Evolutionary conservation across 352 stramenopile genomes (phyloP), one percentile per base, ranked within the genome.

Genomic region (Phytophthora hybrid): DNA sequence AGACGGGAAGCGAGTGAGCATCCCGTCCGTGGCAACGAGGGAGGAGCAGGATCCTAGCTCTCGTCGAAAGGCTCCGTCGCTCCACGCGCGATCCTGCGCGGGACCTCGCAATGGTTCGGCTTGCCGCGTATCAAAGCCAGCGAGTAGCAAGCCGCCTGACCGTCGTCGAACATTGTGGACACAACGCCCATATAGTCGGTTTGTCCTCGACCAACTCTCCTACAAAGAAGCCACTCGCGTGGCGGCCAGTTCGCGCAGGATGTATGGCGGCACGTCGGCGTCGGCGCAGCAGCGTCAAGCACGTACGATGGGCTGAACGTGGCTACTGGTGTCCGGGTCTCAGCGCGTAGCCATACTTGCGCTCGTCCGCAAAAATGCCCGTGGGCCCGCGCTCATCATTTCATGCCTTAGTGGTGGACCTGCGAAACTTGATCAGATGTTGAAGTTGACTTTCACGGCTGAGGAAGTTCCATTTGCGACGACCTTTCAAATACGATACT

Each of bases 181-280:
- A 71, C 69, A n/a, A 41, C 11, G 9, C 13, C 61, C 59, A 80
- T 72, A 73, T 67, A 80, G 74, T 76, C 74, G 70, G 74, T 78
- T 75, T 76, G 44, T 44, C 62, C 19, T 64, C 65, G 49, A 55
- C 23, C 37, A 31, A 56, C 44, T 68, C 32, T 59, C 11, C 63
- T 66, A 51, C 49, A 4, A 55, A 69, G 37, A 44, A 75, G 23
- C 60, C 49, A 72, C 44, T 63, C 34, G 49, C 64, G 59, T 69
- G 46, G 58, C 6, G 58, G 59, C 34, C 37, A 61, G 34, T 47
- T 69, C 32, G 56, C 37, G 46, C 61, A 39, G 69, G 59, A 77
- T 75, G 23, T 77, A 80, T 77, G 73, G 73, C 49, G 56, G 19
- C 51, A 51, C 34, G 34, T 41, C 34, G 26, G 26, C 26, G 26